Evolutionary conservation across 129 eudicot species (phyloP).

Genomic region (Escallonia rubra): DNA sequence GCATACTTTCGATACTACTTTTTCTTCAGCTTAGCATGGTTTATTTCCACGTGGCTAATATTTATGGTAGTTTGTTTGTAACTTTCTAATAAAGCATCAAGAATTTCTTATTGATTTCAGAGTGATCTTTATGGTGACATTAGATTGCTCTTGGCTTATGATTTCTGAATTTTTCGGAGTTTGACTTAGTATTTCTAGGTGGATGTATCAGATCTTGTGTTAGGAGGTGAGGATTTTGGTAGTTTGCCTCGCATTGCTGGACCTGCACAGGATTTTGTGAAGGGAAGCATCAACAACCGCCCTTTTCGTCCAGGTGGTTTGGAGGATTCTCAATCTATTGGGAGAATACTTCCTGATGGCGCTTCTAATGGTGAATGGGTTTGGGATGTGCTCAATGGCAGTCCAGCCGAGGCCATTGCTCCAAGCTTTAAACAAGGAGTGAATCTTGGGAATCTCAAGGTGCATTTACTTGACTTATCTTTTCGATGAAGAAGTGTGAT

Average conservation of each 20-base stretch:
- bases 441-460: conserved; percentile 84
- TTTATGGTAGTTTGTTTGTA: too few relatives aligned
- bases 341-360: conserved; percentile 71
- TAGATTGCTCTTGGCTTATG: neutral
- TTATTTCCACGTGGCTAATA: too few relatives aligned
- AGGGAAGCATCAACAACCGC: conserved; percentile 84
- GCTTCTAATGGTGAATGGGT: conserved; percentile 91
- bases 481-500: neutral
- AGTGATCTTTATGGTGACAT: conserved; percentile 4
- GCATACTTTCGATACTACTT: neutral
- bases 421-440: conserved; percentile 85
- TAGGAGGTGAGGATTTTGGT: conserved; percentile 64
- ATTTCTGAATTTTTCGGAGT: conserved; percentile 8
- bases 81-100: neutral
- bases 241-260: conserved; percentile 88
- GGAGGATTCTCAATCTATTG: conserved; percentile 63
- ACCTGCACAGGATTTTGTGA: conserved; percentile 93
- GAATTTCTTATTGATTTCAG: neutral
- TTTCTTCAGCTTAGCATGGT: neutral
- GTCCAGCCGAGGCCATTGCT: conserved; percentile 54
- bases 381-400: conserved; percentile 74
- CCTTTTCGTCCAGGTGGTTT: conserved; percentile 99
- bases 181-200: conserved; percentile 51
- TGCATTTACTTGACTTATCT: conserved; percentile 15
- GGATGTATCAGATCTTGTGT: conserved; percentile 70